A percentile compares a stretch with the other conserved stretches of the same genome.
Conservation (phyloP, 495 filamentous ascomycete genomes). For the Penicillium lagena region DNA sequence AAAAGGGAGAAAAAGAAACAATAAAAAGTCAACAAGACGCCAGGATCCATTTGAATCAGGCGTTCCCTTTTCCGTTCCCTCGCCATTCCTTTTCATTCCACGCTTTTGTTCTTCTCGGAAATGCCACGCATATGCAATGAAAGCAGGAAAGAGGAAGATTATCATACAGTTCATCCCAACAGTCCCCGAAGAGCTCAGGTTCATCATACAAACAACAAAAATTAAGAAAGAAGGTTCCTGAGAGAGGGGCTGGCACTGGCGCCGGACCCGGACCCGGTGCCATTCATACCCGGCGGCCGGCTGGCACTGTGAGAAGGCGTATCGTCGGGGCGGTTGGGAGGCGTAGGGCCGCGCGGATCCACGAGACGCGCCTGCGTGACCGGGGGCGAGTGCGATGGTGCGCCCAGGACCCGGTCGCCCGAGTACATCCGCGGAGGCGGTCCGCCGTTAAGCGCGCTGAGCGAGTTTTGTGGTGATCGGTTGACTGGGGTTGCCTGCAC, state of each 20-base stretch:
- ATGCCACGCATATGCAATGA: slow-evolving; percentile 17
- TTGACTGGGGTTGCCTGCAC: slow-evolving; percentile 35
- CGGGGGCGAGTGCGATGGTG: slow-evolving; percentile 32
- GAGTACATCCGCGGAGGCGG: slow-evolving; percentile 30
- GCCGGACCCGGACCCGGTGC: slow-evolving; percentile 27
- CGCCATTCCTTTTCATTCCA: too few species aligned
- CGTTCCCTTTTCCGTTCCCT: too few species aligned
- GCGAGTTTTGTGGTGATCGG: slow-evolving; percentile 34
- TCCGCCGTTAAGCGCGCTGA: slow-evolving; percentile 32
- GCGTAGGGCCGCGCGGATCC: slow-evolving; percentile 27
- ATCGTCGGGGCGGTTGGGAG: slow-evolving; percentile 29
- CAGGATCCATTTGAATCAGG: not conserved
- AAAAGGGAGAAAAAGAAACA: slow-evolving; percentile 2
- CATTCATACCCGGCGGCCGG: slow-evolving; percentile 29
- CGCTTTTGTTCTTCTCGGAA: not conserved
- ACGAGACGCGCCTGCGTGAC: slow-evolving; percentile 23
- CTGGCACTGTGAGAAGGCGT: slow-evolving; percentile 20
- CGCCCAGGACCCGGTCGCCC: slow-evolving; percentile 28
- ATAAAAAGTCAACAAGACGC: slow-evolving; percentile 4
- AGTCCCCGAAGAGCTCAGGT: not conserved
- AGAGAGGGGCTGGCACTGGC: slow-evolving; percentile 74
- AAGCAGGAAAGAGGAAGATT: slow-evolving; percentile 13
- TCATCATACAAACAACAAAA: not conserved
- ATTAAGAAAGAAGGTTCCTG: slow-evolving; percentile 64
- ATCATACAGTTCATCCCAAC: slow-evolving; percentile 18